Evolutionary conservation across 23 red algal species (phyloP), one percentile per base, ranked within the genome.

Genomic region (Gracilariopsis chorda): DNA sequence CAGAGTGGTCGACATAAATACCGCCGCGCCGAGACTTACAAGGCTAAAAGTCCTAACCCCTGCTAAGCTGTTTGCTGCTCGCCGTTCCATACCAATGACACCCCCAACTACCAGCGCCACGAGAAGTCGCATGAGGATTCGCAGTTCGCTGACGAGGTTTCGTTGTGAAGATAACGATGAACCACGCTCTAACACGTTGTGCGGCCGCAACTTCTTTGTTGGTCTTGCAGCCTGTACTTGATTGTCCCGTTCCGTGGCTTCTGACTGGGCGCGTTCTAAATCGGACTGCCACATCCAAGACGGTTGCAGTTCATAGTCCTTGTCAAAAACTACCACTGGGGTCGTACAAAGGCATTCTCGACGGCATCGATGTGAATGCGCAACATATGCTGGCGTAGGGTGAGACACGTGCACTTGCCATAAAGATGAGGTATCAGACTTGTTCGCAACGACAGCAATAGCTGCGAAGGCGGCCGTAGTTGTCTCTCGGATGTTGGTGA

Each of bases 31-130:
- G 10, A 96, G 41, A 28, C 65, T 68, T 47, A 90, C 85, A 29
- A 96, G 77, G 12, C 53, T 63, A 65, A 91, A 82, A 28, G 87
- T 92, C 7, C 94, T 69, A 39, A 96, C 79, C 2, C 94, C 94
- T 16, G 87, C 86, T 5, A 90, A n/a, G 43, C 80, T 67, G 55
- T 86, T 80, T 48, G 86, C 82, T n/a, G 86, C 63, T 19, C 94
- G 61, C 23, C 94, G 74, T 46, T 96, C 94, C 60, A 82, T 86
- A 12, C 94, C 94, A 34, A 96, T 96, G 29, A 78, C 60, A 40
- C 74, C 94, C 43, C 83, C 94, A 21, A 86, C 72, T 13, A 92
- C 74, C 35, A 96, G 51, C n/a, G 85, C 85, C 40, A 89, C 85
- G 28, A 78, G 41, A 12, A 89, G 51, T 17, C 85, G 48, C 23